phyloP scores from a whole-genome alignment of 768 basidiomycete species.

The Pseudohyphozyma bogoriensis region DNA sequence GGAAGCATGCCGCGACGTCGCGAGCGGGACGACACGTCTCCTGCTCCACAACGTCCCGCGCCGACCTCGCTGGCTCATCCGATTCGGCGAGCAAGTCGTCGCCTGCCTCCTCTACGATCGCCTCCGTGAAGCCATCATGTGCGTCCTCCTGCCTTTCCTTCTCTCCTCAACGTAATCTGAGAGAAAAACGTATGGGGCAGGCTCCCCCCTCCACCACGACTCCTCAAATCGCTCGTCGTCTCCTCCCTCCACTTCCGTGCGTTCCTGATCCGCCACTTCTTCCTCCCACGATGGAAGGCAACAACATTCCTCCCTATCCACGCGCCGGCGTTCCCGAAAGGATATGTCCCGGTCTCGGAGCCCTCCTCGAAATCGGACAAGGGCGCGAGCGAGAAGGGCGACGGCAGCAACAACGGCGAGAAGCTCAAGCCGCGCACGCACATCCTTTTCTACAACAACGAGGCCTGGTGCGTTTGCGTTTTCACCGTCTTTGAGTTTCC shows the following conservation, averaged over 20 bases:
- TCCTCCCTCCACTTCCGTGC: neutral
- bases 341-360: neutral
- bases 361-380: neutral
- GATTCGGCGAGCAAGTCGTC: neutral
- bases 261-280: neutral
- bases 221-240: neutral
- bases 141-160: neutral
- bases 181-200: neutral
- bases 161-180: too few relatives aligned
- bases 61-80: constrained; percentile 34
- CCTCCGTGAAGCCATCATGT: neutral
- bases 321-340: neutral
- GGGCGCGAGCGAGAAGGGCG: neutral
- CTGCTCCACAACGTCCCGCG: constrained; percentile 42
- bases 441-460: neutral
- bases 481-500: too few relatives aligned
- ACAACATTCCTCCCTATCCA: neutral
- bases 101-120: neutral
- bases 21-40: constrained; percentile 42
- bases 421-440: neutral
- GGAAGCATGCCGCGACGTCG: constrained; percentile 41
- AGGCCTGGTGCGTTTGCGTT: neutral
- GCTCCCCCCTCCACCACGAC: neutral
- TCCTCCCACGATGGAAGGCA: neutral
- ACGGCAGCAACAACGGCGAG: neutral